A percentile compares a stretch with the other conserved stretches of the same genome.
Evolutionary conservation across 1,139 yeast genomes (phyloP).

Genomic region (Saccharomyces uvarum): DNA sequence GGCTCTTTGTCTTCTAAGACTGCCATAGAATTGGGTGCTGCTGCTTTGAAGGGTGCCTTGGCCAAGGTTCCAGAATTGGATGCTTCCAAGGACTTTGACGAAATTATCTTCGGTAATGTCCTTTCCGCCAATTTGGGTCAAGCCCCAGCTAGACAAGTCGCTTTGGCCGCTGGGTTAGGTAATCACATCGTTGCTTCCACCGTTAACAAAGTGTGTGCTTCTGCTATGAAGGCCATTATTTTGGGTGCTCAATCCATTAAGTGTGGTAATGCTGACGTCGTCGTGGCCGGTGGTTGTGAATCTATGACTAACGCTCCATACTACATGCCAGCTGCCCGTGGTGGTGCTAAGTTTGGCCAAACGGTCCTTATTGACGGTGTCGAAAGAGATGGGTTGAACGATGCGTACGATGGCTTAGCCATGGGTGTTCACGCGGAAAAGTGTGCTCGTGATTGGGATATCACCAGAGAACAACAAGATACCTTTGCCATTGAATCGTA

Average conservation of each 20-base stretch:
- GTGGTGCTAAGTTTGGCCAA: conserved; percentile 87
- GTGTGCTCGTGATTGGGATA: conserved; percentile 67
- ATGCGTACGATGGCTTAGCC: conserved; percentile 75
- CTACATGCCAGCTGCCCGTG: conserved; percentile 78
- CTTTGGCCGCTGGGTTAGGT: conserved; percentile 79
- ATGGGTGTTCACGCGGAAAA: conserved; percentile 98
- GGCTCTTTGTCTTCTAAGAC: conserved; percentile 69
- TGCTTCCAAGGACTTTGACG: conserved; percentile 68
- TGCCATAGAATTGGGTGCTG: conserved; percentile 82
- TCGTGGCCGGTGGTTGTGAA: conserved; percentile 96
- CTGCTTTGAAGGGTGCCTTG: conserved; percentile 83
- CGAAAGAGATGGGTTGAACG: conserved; percentile 84
- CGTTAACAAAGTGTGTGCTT: conserved; percentile 94
- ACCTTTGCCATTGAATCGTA: conserved; percentile 61
- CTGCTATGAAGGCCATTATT: conserved; percentile 88
- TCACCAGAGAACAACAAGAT: conserved; percentile 67
- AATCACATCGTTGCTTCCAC: conserved; percentile 77
- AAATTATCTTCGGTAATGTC: conserved; percentile 87
- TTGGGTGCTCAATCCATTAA: conserved; percentile 84
- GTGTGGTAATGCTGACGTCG: conserved; percentile 85
- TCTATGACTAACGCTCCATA: conserved; percentile 95
- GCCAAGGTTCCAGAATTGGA: conserved; percentile 76
- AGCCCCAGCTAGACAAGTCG: conserved; percentile 97
- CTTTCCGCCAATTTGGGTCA: conserved; percentile 92
- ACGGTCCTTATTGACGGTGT: conserved; percentile 73